Base-by-base conservation (phyloP, 306 rosid genomes). In the Herpetospermum pedunculosum region DNA sequence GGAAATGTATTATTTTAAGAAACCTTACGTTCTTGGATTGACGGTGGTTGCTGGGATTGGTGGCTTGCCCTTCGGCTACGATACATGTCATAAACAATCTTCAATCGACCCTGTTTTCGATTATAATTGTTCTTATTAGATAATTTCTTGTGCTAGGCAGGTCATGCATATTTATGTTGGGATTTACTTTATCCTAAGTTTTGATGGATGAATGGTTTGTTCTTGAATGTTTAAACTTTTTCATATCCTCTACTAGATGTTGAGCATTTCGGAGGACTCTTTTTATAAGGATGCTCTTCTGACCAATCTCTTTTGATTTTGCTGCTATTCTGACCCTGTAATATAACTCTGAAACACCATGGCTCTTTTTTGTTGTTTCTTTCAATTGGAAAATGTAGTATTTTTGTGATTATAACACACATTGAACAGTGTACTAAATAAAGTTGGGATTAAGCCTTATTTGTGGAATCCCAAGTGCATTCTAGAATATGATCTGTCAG, bases 51-150 rank as follows among this genome's bases (percentile, higher is more conserved):
- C 89, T 40, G 89, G 89, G 50, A 85, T 82, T 38, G 89, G 89
- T 40, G 89, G 89, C 4, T 69, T 85, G 49, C 89, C 83, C 35
- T 85, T 85, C 57, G 89, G 89, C 50, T 85, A 85, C 78, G 89
- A 85, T 70, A 82, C 89, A 41, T 86, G 88, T 85, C 32, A 64
- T 14, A 7, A 43, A 12, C 32, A 21, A 41, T 29, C n/a, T 13
- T 7, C 16, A n/a, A 3, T 70, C 14, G 15, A 70, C 40, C 3
- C 41, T 43, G n/a, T 40, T 67, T 67, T 10, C 10, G 32, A n/a
- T 67, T 57, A 57, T 28, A 9, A 57, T 23, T 11, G 34, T 41
- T 40, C 23, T 23, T 30, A 11, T 67, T 65, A 11, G 32, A 40
- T 67, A 12, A n/a, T n/a, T n/a, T n/a, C n/a, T n/a, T n/a, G n/a